These are phyloP conservation scores for Aspergillus egyptiacus DNA, from an alignment of 495 filamentous ascomycete genomes.

Conservation along the genomic window DNA sequence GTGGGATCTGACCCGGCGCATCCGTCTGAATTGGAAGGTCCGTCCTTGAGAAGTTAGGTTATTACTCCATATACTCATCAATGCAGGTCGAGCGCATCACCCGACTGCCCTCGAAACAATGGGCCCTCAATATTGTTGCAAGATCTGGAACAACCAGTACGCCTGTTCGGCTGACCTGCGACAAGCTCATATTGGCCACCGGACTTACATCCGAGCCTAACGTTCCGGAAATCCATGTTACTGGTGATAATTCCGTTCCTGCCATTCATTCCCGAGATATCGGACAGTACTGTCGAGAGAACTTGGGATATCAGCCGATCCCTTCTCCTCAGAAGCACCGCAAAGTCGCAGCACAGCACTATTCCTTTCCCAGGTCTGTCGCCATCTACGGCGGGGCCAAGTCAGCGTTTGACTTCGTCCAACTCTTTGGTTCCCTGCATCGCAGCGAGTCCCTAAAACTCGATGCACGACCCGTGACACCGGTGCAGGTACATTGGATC, in stretches of 20 bases:
- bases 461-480: conserved; percentile 27
- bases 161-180: conserved; percentile 31
- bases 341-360: neutral
- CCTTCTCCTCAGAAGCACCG: neutral
- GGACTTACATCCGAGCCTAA: conserved; percentile 56
- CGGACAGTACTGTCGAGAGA: conserved; percentile 27
- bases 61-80: neutral
- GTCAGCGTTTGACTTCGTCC: conserved; percentile 64
- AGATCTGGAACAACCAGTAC: neutral
- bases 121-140: conserved; percentile 20
- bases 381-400: conserved; percentile 63
- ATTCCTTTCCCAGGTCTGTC: conserved; percentile 26
- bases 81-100: conserved; percentile 22
- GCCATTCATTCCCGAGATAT: conserved; percentile 42
- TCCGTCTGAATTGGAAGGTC: conserved; percentile 50
- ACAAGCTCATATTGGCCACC: conserved; percentile 61
- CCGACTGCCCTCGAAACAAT: conserved; percentile 23
- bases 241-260: conserved; percentile 26
- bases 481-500: conserved; percentile 59
- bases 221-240: conserved; percentile 31
- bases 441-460: conserved; percentile 14
- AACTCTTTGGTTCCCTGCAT: conserved; percentile 50
- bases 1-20: conserved; percentile 48
- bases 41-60: neutral
- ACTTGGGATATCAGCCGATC: conserved; percentile 25